Evolutionary conservation across 768 basidiomycete genomes (phyloP).

Genomic region (Galerina marginata): DNA sequence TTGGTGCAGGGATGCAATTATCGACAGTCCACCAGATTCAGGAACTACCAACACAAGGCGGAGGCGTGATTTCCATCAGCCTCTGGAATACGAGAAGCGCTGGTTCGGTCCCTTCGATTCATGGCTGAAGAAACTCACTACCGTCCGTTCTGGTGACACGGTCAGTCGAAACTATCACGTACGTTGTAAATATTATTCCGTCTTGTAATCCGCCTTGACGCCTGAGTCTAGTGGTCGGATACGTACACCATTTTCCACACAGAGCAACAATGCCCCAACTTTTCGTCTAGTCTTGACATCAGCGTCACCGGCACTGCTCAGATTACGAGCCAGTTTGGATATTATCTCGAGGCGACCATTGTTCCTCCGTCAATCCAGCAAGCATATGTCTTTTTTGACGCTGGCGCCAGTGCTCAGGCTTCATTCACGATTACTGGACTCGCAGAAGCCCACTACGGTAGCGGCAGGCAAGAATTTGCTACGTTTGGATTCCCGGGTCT

Average conservation of each 20-base stretch:
- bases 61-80: conserved; percentile 1
- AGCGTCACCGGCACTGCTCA: conserved; percentile 11
- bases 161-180: conserved; percentile 11
- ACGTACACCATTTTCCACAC: conserved; percentile 11
- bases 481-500: conserved; percentile 11
- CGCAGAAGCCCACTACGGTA: conserved; percentile 10
- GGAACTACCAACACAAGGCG: conserved; percentile 6
- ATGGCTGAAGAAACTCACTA: conserved; percentile 10
- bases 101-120: conserved; percentile 13
- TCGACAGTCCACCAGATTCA: conserved; percentile 8
- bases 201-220: background rate
- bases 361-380: conserved; percentile 11
- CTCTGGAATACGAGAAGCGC: conserved; percentile 8
- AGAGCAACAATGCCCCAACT: conserved; percentile 12
- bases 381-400: conserved; percentile 11
- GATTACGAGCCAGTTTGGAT: conserved; percentile 9
- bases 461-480: conserved; percentile 5
- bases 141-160: conserved; percentile 5
- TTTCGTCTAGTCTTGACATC: conserved; percentile 11
- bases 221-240: conserved; percentile 7
- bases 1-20: conserved; percentile 4
- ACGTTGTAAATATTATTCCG: background rate
- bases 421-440: conserved; percentile 8
- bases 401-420: conserved; percentile 3
- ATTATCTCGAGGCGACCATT: conserved; percentile 10